Evolutionary conservation across 2,329 filamentous ascomycete species (phyloP).

Genomic region (Fusarium sarcochroum): DNA sequence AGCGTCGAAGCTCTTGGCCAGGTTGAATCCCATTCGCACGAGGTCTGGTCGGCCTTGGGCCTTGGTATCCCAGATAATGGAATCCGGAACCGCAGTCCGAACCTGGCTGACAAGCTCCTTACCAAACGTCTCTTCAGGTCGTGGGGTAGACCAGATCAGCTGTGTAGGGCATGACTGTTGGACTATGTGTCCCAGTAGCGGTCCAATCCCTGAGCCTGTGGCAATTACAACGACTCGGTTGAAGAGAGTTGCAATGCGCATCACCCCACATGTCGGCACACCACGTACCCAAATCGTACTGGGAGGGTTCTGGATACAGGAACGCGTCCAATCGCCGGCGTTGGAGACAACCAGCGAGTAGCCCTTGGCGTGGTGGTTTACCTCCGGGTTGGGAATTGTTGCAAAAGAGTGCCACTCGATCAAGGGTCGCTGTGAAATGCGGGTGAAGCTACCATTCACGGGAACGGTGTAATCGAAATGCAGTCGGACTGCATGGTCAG

Average conservation of each 20-base stretch:
- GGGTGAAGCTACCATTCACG: conserved; percentile 61
- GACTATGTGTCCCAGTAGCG: conserved; percentile 72
- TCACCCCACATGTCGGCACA: conserved; percentile 75
- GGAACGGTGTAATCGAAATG: conserved; percentile 76
- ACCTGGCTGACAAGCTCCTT: conserved; percentile 68
- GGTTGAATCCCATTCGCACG: conserved; percentile 65
- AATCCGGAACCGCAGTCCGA: conserved; percentile 69
- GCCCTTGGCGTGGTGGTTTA: conserved; percentile 54
- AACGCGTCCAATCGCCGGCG: conserved; percentile 81
- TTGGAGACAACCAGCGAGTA: conserved; percentile 80
- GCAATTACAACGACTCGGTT: conserved; percentile 75
- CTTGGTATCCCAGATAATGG: conserved; percentile 77
- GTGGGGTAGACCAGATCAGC: conserved; percentile 77
- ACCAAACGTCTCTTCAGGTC: conserved; percentile 75
- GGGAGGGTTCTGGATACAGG: conserved; percentile 73
- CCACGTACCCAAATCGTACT: conserved; percentile 77
- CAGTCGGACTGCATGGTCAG: conserved; percentile 78
- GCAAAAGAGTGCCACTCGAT: conserved; percentile 84
- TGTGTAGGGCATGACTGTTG: conserved; percentile 65
- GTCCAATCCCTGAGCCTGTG: conserved; percentile 81
- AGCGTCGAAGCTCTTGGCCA: conserved; percentile 67
- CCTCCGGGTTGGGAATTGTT: conserved; percentile 72
- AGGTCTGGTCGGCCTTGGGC: conserved; percentile 70
- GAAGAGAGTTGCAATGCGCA: conserved; percentile 77
- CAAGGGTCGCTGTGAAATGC: conserved; percentile 74